phyloP scores from a whole-genome alignment of 2,329 filamentous ascomycete genomes.

The Aspergillaceae sp. region DNA sequence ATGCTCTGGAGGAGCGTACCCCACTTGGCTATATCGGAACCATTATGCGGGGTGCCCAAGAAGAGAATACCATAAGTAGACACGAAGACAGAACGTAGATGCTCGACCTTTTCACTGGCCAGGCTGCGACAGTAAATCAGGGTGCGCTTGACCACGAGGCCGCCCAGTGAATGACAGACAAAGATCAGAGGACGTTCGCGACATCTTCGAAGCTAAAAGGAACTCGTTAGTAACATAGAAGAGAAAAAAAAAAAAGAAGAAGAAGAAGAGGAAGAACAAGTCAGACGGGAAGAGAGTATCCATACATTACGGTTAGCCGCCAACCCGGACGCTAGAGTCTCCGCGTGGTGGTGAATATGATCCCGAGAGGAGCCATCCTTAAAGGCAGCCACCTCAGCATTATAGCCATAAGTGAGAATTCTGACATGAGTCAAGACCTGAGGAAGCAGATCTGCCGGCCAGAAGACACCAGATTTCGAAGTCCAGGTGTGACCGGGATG shows the following conservation, averaged over 20 bases:
- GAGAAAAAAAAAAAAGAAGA: neutral
- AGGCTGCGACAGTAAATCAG: slow-evolving; percentile 59
- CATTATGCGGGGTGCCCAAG: slow-evolving; percentile 66
- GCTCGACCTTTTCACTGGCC: slow-evolving; percentile 51
- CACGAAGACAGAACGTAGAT: slow-evolving; percentile 60
- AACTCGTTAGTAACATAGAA: neutral
- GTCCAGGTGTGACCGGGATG: slow-evolving; percentile 57
- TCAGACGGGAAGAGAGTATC: slow-evolving; percentile 10
- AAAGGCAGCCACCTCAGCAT: slow-evolving; percentile 53
- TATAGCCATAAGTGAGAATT: slow-evolving; percentile 65
- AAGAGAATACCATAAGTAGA: slow-evolving; percentile 71
- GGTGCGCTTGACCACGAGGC: slow-evolving; percentile 62
- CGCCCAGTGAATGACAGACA: slow-evolving; percentile 65
- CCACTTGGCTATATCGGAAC: slow-evolving; percentile 61
- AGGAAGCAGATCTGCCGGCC: slow-evolving; percentile 61
- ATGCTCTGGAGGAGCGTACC: slow-evolving; percentile 59
- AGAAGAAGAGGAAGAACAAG: neutral
- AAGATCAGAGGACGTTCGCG: slow-evolving; percentile 62
- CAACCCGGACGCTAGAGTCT: slow-evolving; percentile 56
- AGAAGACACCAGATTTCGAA: slow-evolving; percentile 47
- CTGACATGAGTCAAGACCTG: slow-evolving; percentile 52
- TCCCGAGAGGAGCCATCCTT: slow-evolving; percentile 51
- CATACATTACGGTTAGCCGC: slow-evolving; percentile 51
- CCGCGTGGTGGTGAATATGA: slow-evolving; percentile 62
- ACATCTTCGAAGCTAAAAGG: slow-evolving; percentile 36